These are phyloP conservation scores for Xylariaceae sp. DNA, from an alignment of 2,329 filamentous ascomycete species.

Conservation along the genomic window DNA sequence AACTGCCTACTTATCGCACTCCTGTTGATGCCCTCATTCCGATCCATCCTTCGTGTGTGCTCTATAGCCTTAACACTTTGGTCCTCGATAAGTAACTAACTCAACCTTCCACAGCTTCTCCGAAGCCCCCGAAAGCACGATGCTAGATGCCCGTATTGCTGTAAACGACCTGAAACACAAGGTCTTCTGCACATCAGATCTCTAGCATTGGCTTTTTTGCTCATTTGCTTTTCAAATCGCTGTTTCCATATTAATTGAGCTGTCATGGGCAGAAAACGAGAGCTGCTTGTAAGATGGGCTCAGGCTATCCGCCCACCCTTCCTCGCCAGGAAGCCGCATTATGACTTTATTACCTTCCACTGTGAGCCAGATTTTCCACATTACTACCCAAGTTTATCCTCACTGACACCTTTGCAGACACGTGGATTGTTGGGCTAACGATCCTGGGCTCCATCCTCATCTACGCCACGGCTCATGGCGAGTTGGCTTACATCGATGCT, in stretches of 20 bases:
- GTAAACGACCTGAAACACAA: constrained; percentile 22
- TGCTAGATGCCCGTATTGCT: constrained; percentile 19
- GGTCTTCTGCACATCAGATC: constrained; percentile 18
- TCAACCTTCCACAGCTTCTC: constrained; percentile 2
- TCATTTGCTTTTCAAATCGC: neutral
- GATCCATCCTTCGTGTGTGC: too few relatives aligned
- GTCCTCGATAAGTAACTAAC: constrained; percentile 2
- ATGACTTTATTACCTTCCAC: constrained; percentile 78
- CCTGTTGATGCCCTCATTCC: too few relatives aligned
- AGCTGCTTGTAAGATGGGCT: constrained; percentile 38
- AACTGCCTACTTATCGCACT: too few relatives aligned
- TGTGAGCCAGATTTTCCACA: constrained; percentile 51
- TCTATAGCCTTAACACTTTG: neutral
- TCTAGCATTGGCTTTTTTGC: constrained; percentile 20
- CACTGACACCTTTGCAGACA: constrained; percentile 45
- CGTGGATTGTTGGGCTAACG: constrained; percentile 71
- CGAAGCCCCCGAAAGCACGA: constrained; percentile 13
- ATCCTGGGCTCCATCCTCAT: constrained; percentile 74
- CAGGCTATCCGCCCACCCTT: constrained; percentile 51
- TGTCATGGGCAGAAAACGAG: constrained; percentile 32
- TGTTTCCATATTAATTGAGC: neutral
- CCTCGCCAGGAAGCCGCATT: constrained; percentile 56
- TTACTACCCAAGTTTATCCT: neutral
- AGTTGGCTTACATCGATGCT: constrained; percentile 75
- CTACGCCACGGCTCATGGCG: constrained; percentile 52